Base-by-base conservation (phyloP, 169 alveolate species). In the Plasmodium billcollinsi region DNA sequence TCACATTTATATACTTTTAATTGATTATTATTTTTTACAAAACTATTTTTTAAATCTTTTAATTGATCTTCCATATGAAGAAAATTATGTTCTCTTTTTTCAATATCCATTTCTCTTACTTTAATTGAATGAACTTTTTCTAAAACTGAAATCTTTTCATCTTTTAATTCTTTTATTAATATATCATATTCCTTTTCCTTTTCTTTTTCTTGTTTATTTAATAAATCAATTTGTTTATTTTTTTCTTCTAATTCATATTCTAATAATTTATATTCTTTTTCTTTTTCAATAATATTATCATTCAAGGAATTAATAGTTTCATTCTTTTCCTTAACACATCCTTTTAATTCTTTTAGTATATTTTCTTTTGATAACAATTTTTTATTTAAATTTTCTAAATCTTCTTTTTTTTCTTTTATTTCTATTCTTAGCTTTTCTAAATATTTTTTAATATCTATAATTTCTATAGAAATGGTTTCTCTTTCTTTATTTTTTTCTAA, bases 401-500 rank as follows among this genome's bases (percentile, higher is more conserved):
- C 24, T 26, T 80, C 83, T 39, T 80, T 66, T 80, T 69, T 80
- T 26, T 80, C 80, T 20, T 80, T 56, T 29, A 80, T 26, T 67
- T 80, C 90, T 47, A 39, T 54, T 24, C 21, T 80, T 58, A 80
- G 45, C 15, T 80, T 80, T 33, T 80, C 83, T 54, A 80, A n/a
- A 21, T 50, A 20, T 47, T 45, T 69, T 54, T 69, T 80, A 18
- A 67, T 56, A 61, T 80, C 80, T 29, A 54, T 26, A 67, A 80
- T 66, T 80, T 80, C 90, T 43, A 54, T 54, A 52, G 54, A 45
- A 11, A 80, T 47, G 54, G 52, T 50, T 67, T 80, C 90, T 39
- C 67, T 80, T 80, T 80, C 90, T 67, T 80, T 69, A 67, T 54
- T 80, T 69, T 80, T 80, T 67, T 80, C 83, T 15, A 80, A 12